Percentiles rank a stretch among this genome's conserved stretches.
Conservation (phyloP, 2,329 filamentous ascomycete genomes). For the Paracoccidioides lutzii region DNA sequence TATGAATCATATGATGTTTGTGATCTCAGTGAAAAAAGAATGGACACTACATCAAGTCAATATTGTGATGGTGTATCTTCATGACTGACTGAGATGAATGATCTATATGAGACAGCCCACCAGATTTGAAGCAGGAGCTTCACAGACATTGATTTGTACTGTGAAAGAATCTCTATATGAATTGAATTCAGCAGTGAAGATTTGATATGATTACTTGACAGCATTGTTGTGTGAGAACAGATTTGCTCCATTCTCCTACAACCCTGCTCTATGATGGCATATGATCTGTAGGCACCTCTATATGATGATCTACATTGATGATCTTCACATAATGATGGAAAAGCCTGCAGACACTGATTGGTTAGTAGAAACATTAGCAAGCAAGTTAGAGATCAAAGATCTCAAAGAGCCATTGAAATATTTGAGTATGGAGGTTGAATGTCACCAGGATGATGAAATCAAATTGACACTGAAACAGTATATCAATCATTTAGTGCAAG, state of each 20-base stretch:
- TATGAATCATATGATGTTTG: neutral
- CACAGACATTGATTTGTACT: neutral
- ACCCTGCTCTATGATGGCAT: neutral
- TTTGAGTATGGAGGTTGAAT: neutral
- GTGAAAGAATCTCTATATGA: neutral
- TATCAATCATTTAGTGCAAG: neutral
- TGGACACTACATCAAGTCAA: neutral
- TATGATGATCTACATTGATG: neutral
- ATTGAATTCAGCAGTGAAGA: neutral
- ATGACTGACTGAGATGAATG: neutral
- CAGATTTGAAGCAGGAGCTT: neutral
- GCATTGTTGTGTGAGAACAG: neutral
- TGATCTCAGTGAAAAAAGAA: neutral
- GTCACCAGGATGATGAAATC: neutral
- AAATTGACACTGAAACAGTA: neutral
- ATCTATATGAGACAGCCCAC: neutral
- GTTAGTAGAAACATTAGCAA: neutral
- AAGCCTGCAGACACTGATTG: neutral
- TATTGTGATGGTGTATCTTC: neutral
- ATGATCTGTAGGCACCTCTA: neutral
- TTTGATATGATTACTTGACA: neutral
- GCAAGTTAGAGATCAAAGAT: neutral
- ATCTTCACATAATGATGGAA: neutral
- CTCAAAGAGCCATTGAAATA: neutral
- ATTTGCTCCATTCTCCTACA: neutral